These are phyloP conservation scores for Metarhizium anisopliae DNA, from an alignment of 2,329 filamentous ascomycete species.

Conservation along the genomic window DNA sequence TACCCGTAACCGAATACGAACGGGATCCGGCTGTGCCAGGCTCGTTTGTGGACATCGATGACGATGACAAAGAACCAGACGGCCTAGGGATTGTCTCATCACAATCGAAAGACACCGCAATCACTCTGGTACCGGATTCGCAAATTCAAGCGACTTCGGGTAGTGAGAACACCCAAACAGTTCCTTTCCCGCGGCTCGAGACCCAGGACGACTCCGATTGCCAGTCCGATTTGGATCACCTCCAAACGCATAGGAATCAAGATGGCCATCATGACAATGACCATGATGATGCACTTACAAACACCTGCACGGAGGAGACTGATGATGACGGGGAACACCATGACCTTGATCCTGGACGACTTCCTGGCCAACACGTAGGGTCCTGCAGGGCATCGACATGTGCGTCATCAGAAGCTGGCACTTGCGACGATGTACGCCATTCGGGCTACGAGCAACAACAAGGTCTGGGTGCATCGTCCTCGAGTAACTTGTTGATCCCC, in stretches of 20 bases:
- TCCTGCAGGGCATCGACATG: slow-evolving; percentile 31
- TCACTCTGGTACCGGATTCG: slow-evolving; percentile 39
- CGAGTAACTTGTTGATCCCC: slow-evolving; percentile 39
- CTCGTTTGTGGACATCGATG: background rate
- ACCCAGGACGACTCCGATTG: slow-evolving; percentile 29
- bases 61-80: background rate
- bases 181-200: slow-evolving; percentile 27
- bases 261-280: slow-evolving; percentile 11
- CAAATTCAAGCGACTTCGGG: slow-evolving; percentile 9
- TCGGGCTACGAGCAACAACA: slow-evolving; percentile 17
- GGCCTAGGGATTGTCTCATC: slow-evolving; percentile 9
- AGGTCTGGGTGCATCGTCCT: slow-evolving; percentile 22
- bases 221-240: slow-evolving; percentile 24
- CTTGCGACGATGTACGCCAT: slow-evolving; percentile 18
- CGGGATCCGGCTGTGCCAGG: background rate
- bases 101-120: slow-evolving; percentile 31
- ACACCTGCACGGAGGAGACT: slow-evolving; percentile 26
- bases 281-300: slow-evolving; percentile 22
- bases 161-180: slow-evolving; percentile 11
- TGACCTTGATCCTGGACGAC: slow-evolving; percentile 19
- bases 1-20: background rate
- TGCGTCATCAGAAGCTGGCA: slow-evolving; percentile 27
- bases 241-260: slow-evolving; percentile 14
- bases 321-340: slow-evolving; percentile 19
- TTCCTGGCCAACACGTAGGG: slow-evolving; percentile 18